These are phyloP conservation scores for Colletotrichum truncatum DNA, from an alignment of 2,329 filamentous ascomycete genomes.

Conservation along the genomic window DNA sequence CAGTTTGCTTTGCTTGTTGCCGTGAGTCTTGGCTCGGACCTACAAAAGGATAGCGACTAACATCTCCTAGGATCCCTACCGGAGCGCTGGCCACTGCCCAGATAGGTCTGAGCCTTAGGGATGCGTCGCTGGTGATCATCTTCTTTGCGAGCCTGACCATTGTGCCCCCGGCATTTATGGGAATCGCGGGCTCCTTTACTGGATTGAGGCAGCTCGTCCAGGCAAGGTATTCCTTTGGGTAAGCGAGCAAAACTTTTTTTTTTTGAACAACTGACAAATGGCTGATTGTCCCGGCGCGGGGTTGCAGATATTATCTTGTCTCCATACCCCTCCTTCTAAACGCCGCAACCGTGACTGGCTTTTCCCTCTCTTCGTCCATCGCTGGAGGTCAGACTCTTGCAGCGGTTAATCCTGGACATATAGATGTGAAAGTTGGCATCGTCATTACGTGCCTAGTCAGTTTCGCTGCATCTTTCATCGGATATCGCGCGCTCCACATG, in stretches of 20 bases:
- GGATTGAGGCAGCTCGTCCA: slow-evolving; percentile 69
- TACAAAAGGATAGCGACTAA: not conserved
- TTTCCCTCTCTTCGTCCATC: slow-evolving; percentile 64
- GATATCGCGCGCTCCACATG: slow-evolving; percentile 62
- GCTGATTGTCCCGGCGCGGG: not conserved
- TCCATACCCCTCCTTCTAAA: slow-evolving; percentile 63
- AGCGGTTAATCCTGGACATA: slow-evolving; percentile 50
- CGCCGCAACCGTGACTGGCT: slow-evolving; percentile 65
- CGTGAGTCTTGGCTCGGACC: slow-evolving; percentile 49
- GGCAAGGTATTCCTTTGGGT: slow-evolving; percentile 69
- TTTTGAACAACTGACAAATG: not conserved
- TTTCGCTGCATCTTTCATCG: slow-evolving; percentile 63
- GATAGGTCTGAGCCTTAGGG: slow-evolving; percentile 63
- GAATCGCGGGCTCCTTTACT: slow-evolving; percentile 62
- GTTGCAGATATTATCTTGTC: slow-evolving; percentile 57
- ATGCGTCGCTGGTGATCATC: slow-evolving; percentile 64
- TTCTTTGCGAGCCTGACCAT: slow-evolving; percentile 66
- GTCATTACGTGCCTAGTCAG: slow-evolving; percentile 63
- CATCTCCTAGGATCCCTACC: slow-evolving; percentile 57
- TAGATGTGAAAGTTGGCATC: slow-evolving; percentile 65
- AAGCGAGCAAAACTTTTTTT: slow-evolving; percentile 27
- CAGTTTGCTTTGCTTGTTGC: slow-evolving; percentile 64
- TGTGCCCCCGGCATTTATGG: slow-evolving; percentile 63
- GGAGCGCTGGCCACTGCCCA: slow-evolving; percentile 65
- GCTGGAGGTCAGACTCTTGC: slow-evolving; percentile 64